Evolutionary conservation across 2,329 filamentous ascomycete species (phyloP).

Genomic region (Aspergillus persii): DNA sequence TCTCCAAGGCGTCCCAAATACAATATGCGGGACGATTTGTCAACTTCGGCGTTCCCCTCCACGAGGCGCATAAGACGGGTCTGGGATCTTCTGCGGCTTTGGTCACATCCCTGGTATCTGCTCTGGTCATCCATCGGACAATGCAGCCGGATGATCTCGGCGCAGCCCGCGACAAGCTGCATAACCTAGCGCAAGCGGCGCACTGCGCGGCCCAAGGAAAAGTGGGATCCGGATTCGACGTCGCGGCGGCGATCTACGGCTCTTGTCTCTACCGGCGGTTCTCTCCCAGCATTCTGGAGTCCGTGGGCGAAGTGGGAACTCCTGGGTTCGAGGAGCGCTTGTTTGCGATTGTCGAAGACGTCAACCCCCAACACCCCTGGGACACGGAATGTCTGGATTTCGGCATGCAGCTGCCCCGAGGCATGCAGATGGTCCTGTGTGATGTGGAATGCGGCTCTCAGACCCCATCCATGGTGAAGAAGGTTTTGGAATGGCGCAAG

Average conservation of each 20-base stretch:
- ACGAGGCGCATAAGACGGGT: constrained; percentile 87
- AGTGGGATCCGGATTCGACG: constrained; percentile 92
- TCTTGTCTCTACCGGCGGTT: constrained; percentile 92
- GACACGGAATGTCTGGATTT: constrained; percentile 74
- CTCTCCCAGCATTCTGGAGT: constrained; percentile 70
- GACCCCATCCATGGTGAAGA: constrained; percentile 94
- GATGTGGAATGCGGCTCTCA: constrained; percentile 93
- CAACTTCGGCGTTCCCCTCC: constrained; percentile 72
- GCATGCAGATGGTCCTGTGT: constrained; percentile 82
- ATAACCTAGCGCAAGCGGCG: constrained; percentile 90
- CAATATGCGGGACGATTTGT: constrained; percentile 58
- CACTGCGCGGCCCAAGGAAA: constrained; percentile 98
- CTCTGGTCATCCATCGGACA: constrained; percentile 45
- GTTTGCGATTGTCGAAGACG: constrained; percentile 63
- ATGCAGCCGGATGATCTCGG: constrained; percentile 45
- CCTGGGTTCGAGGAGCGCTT: constrained; percentile 67
- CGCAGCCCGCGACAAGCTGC: constrained; percentile 61
- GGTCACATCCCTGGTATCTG: constrained; percentile 74
- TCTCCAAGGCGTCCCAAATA: constrained; percentile 32
- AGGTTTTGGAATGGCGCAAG: constrained; percentile 78
- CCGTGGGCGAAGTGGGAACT: constrained; percentile 64
- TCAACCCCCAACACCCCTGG: constrained; percentile 58
- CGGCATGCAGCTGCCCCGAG: constrained; percentile 67
- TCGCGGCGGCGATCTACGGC: constrained; percentile 88
- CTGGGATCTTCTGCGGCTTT: constrained; percentile 92